Percentiles rank a stretch among this genome's conserved stretches.
phyloP scores from a whole-genome alignment of 805 yeast species.

The Yarrowia hollandica region DNA sequence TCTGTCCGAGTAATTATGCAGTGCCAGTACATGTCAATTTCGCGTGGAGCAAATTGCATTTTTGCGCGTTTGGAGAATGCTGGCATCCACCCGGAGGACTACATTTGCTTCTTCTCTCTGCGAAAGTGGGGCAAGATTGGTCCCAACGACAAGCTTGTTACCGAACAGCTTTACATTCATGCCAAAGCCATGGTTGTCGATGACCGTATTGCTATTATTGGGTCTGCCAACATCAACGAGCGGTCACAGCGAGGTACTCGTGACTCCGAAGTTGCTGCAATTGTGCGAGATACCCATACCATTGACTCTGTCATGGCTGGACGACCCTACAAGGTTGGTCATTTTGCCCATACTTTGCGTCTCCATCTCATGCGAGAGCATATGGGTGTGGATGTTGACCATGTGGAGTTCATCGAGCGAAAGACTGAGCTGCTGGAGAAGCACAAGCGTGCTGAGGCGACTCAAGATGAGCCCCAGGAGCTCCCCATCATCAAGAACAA shows the following conservation, averaged over 20 bases:
- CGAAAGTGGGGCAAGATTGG: slow-evolving; percentile 97
- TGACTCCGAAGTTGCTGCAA: slow-evolving; percentile 91
- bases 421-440: slow-evolving; percentile 47
- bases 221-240: slow-evolving; percentile 96
- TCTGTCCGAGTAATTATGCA: slow-evolving; percentile 95
- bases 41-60: slow-evolving; percentile 84
- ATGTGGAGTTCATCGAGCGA: slow-evolving; percentile 76
- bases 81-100: slow-evolving; percentile 85
- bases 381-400: slow-evolving; percentile 88
- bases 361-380: slow-evolving; percentile 96
- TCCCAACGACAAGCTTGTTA: slow-evolving; percentile 64
- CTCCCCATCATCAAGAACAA: slow-evolving; percentile 20
- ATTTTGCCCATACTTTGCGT: slow-evolving; percentile 85
- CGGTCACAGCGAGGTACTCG: slow-evolving; percentile 92
- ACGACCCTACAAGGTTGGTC: slow-evolving; percentile 73
- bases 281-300: slow-evolving; percentile 79
- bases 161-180: slow-evolving; percentile 92
- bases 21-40: slow-evolving; percentile 90
- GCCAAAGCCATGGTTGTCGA: slow-evolving; percentile 91
- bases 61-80: slow-evolving; percentile 75
- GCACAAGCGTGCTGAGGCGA: slow-evolving; percentile 14
- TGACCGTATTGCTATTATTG: slow-evolving; percentile 89
- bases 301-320: slow-evolving; percentile 70
- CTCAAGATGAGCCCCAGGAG: slow-evolving; percentile 8
- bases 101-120: slow-evolving; percentile 86